phyloP scores from a whole-genome alignment of 2,329 filamentous ascomycete genomes.

The Decorospora gaudefroyi region DNA sequence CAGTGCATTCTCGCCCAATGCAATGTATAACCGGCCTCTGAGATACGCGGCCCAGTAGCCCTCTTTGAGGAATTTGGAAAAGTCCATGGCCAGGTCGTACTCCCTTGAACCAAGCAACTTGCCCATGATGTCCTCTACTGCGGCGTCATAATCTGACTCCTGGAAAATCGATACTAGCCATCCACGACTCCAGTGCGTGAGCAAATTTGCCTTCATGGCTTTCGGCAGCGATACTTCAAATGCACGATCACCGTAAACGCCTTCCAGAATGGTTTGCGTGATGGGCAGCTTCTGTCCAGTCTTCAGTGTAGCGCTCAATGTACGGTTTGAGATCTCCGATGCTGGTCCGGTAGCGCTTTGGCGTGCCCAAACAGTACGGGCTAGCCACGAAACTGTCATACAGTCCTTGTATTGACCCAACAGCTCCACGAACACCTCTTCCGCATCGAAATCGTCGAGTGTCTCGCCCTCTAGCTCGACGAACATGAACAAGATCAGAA shows the following conservation, averaged over 20 bases:
- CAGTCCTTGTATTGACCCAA: conserved; percentile 49
- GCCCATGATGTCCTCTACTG: conserved; percentile 51
- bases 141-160: conserved; percentile 41
- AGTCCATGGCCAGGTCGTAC: conserved; percentile 61
- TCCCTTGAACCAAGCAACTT: conserved; percentile 52
- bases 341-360: conserved; percentile 36
- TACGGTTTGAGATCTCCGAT: conserved; percentile 32
- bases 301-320: conserved; percentile 32
- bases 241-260: conserved; percentile 36
- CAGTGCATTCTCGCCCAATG: conserved; percentile 71
- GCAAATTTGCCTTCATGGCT: conserved; percentile 31
- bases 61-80: conserved; percentile 66
- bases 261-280: conserved; percentile 46
- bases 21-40: conserved; percentile 77
- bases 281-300: conserved; percentile 36
- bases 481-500: conserved; percentile 78
- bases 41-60: conserved; percentile 72
- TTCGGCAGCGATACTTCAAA: conserved; percentile 42
- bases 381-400: conserved; percentile 44
- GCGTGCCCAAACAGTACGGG: conserved; percentile 41
- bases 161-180: conserved; percentile 52
- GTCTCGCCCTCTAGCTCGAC: conserved; percentile 71
- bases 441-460: conserved; percentile 65
- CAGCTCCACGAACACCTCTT: conserved; percentile 68
- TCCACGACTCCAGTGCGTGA: conserved; percentile 54